These are phyloP conservation scores for Umbelopsis sp. DNA, from an alignment of 371 early-diverging fungal species.

Conservation along the genomic window DNA sequence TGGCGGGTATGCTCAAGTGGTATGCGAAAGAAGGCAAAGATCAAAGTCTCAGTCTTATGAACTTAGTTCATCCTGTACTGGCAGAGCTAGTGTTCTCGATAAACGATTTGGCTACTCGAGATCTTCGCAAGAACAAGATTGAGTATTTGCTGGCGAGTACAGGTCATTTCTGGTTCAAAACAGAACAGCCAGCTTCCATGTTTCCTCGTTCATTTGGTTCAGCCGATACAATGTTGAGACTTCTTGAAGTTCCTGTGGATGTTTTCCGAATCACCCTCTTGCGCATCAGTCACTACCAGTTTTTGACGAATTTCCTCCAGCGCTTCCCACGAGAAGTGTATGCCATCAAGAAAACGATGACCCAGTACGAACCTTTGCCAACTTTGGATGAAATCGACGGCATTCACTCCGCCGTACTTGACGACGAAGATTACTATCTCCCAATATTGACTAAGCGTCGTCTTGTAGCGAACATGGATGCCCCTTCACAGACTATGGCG, in stretches of 20 bases:
- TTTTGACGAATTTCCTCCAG: constrained; percentile 61
- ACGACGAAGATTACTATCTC: constrained; percentile 28
- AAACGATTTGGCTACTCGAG: constrained; percentile 62
- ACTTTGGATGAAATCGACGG: constrained; percentile 11
- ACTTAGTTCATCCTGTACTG: constrained; percentile 55
- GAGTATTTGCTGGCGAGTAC: constrained; percentile 58
- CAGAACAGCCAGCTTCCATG: constrained; percentile 55
- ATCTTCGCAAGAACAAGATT: constrained; percentile 67
- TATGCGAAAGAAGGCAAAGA: constrained; percentile 49
- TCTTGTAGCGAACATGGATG: not conserved
- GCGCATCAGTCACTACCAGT: constrained; percentile 66
- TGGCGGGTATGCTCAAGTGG: constrained; percentile 71
- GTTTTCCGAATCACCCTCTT: constrained; percentile 59
- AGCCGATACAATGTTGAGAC: constrained; percentile 33
- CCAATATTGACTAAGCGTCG: constrained; percentile 33
- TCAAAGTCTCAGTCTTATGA: constrained; percentile 50
- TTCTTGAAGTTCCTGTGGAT: constrained; percentile 54
- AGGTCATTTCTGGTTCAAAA: constrained; percentile 66
- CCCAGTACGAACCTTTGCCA: constrained; percentile 47
- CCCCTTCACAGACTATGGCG: not conserved
- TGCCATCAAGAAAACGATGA: constrained; percentile 57
- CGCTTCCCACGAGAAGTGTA: constrained; percentile 62
- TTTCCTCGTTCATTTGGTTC: constrained; percentile 51
- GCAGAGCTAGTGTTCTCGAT: constrained; percentile 61
- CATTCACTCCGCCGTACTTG: not conserved